phyloP scores from a whole-genome alignment of 441 rosid genomes.

The Syzygium syzygioides region DNA sequence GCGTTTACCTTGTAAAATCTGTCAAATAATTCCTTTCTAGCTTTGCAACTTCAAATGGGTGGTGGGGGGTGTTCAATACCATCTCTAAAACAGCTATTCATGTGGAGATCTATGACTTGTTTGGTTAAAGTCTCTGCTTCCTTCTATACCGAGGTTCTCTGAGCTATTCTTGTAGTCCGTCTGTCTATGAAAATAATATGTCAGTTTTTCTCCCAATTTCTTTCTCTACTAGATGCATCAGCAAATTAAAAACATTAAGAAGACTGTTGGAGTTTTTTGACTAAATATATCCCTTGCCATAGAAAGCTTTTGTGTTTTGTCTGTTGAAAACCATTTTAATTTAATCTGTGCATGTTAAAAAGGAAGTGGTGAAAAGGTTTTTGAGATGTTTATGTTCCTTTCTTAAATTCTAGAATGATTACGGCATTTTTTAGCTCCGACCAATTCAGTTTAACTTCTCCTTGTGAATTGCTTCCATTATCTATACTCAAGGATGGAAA shows the following conservation, averaged over 20 bases:
- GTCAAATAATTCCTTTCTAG: no score
- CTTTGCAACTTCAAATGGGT: not conserved
- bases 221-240: not conserved
- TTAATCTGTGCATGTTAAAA: no score
- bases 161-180: not conserved
- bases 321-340: no score
- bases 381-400: not conserved
- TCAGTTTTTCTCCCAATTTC: not conserved
- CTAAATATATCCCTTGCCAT: no score
- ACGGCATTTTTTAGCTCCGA: not conserved
- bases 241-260: not conserved
- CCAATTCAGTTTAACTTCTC: not conserved
- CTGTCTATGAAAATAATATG: not conserved
- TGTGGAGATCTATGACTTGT: not conserved
- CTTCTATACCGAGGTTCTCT: not conserved
- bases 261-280: not conserved
- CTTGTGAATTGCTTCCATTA: not conserved
- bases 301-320: no score
- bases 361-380: not conserved
- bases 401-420: not conserved
- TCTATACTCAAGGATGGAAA: not conserved
- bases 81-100: not conserved
- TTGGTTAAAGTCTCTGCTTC: not conserved
- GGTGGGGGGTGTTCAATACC: not conserved
- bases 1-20: no score